Conservation (phyloP, 2,329 filamentous ascomycete species). For the Apiospora koreana region DNA sequence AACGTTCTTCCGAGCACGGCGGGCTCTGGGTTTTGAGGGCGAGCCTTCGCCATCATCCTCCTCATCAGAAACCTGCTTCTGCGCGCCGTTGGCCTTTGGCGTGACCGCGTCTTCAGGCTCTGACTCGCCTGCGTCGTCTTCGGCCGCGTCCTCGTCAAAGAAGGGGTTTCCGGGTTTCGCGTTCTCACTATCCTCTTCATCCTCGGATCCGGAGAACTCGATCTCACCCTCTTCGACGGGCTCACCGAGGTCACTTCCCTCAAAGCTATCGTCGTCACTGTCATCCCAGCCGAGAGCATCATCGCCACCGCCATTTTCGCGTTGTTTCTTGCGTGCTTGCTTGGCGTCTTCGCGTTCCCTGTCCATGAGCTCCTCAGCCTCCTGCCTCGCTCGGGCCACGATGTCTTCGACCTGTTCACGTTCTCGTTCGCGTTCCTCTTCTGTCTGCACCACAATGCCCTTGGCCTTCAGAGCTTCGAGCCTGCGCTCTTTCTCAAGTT, state of each 20-base stretch:
- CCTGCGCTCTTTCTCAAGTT: conserved; percentile 72
- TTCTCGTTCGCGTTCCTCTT: conserved; percentile 82
- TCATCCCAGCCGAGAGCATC: conserved; percentile 59
- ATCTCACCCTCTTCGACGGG: conserved; percentile 38
- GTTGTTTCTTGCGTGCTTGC: conserved; percentile 53
- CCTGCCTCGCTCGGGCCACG: conserved; percentile 78
- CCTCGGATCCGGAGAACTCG: conserved; percentile 36
- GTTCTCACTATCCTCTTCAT: conserved; percentile 37
- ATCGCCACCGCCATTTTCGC: conserved; percentile 45
- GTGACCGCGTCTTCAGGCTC: conserved; percentile 20
- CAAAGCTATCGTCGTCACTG: conserved; percentile 46
- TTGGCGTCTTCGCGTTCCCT: conserved; percentile 75
- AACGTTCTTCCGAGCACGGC: conserved; percentile 49
- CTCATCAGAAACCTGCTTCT: conserved; percentile 38
- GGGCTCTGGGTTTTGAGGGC: conserved; percentile 32
- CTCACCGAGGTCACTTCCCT: conserved; percentile 45
- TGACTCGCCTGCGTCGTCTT: conserved; percentile 35
- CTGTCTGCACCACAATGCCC: conserved; percentile 79
- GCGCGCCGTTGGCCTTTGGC: conserved; percentile 21
- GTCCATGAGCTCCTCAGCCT: conserved; percentile 77
- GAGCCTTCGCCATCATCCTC: conserved; percentile 41
- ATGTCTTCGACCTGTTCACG: conserved; percentile 85
- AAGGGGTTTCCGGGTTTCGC: conserved; percentile 25
- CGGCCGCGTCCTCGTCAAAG: conserved; percentile 38
- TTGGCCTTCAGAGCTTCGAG: conserved; percentile 76